Percentiles rank a stretch among this genome's conserved stretches.
phyloP scores from a whole-genome alignment of 768 basidiomycete genomes.

The Termitomyces sp. region DNA sequence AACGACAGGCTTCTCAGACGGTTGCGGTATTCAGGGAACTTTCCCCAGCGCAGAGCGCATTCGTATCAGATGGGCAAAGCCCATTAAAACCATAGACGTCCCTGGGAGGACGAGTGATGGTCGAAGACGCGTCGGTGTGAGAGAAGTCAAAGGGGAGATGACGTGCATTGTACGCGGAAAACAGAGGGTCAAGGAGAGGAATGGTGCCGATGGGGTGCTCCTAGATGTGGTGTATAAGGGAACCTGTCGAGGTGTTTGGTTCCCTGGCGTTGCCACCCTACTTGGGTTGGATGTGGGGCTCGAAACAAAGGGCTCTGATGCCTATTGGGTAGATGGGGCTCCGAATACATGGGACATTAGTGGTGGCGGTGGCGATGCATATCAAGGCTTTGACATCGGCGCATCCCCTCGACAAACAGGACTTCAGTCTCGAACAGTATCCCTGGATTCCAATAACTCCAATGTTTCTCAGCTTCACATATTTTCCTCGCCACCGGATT shows the following conservation, averaged over 20 bases:
- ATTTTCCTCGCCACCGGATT: conserved; percentile 16
- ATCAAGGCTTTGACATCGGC: conserved; percentile 67
- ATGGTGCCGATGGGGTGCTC: conserved; percentile 47
- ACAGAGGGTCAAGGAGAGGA: conserved; percentile 30
- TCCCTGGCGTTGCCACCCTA: conserved; percentile 77
- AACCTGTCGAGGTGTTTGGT: conserved; percentile 76
- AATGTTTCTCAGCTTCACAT: conserved; percentile 21
- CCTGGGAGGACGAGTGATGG: conserved; percentile 42
- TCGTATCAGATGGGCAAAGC: conserved; percentile 76
- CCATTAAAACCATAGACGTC: conserved; percentile 43
- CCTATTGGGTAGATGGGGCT: conserved; percentile 57
- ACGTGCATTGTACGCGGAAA: conserved; percentile 54
- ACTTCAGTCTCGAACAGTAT: conserved; percentile 41
- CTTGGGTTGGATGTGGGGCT: conserved; percentile 75
- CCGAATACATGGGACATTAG: conserved; percentile 55
- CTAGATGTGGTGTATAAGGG: conserved; percentile 71
- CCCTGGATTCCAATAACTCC: conserved; percentile 46
- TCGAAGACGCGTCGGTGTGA: conserved; percentile 66
- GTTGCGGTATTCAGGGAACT: conserved; percentile 68
- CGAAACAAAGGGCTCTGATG: conserved; percentile 63
- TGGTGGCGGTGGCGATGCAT: conserved; percentile 60
- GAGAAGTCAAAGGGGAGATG: conserved; percentile 66
- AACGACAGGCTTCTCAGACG: conserved; percentile 50
- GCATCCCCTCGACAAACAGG: conserved; percentile 25
- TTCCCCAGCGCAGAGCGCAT: conserved; percentile 77